These are phyloP conservation scores for Mortierella antarctica DNA, from an alignment of 192 early-diverging fungal species.

Conservation along the genomic window DNA sequence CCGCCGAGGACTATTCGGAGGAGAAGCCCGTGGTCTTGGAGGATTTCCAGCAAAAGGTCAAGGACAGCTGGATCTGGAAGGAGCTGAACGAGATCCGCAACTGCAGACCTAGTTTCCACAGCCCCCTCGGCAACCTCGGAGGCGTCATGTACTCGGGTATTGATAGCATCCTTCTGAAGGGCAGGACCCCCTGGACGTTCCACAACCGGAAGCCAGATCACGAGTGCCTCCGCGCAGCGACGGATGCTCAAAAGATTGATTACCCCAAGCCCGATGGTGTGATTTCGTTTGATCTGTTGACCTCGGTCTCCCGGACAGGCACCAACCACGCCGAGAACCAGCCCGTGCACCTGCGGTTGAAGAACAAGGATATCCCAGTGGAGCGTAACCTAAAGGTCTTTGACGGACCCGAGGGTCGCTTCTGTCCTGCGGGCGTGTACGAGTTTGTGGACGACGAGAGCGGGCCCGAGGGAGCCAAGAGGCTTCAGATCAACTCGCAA, in stretches of 20 bases:
- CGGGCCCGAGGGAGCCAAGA: conserved; percentile 83
- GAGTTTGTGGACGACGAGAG: conserved; percentile 96
- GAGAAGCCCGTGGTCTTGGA: conserved; percentile 75
- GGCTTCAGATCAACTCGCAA: conserved; percentile 96
- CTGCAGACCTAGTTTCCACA: conserved; percentile 93
- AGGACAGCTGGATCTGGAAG: conserved; percentile 89
- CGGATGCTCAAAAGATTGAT: conserved; percentile 80
- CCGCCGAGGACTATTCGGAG: conserved; percentile 56
- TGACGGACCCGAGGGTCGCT: conserved; percentile 94
- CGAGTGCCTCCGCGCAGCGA: conserved; percentile 78
- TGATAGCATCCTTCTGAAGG: conserved; percentile 90
- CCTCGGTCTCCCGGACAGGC: conserved; percentile 90
- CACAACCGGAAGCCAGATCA: conserved; percentile 88
- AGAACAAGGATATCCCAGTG: conserved; percentile 81
- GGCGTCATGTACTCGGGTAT: conserved; percentile 90
- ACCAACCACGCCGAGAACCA: conserved; percentile 96
- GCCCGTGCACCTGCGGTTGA: conserved; percentile 90
- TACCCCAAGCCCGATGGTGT: conserved; percentile 98
- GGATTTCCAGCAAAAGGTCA: conserved; percentile 84
- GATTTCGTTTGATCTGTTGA: conserved; percentile 95
- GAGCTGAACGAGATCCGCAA: conserved; percentile 95
- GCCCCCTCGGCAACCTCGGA: conserved; percentile 85
- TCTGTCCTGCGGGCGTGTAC: conserved; percentile 98
- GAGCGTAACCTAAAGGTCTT: conserved; percentile 86
- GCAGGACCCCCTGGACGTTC: conserved; percentile 94